Evolutionary conservation across 1,284 basidiomycete species (phyloP).

Genomic region (Trametes hirsuta): DNA sequence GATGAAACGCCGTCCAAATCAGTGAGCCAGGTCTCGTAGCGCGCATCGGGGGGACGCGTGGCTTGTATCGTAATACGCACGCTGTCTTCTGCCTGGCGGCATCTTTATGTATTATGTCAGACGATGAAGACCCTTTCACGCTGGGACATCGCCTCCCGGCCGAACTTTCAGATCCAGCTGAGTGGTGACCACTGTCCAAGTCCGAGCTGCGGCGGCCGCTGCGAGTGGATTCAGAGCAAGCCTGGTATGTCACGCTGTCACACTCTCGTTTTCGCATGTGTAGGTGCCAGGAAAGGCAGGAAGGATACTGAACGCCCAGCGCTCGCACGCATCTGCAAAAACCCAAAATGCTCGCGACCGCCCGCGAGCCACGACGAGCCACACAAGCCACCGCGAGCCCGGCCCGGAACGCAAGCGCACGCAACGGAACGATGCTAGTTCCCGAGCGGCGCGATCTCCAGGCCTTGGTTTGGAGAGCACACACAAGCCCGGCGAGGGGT

Average conservation of each 20-base stretch:
- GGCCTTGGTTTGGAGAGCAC: no score
- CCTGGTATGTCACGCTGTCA: neutral
- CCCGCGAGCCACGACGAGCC: no score
- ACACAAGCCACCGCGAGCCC: no score
- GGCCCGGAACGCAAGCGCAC: no score
- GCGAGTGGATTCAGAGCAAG: neutral
- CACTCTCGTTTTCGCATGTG: neutral
- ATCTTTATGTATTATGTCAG: conserved; percentile 2
- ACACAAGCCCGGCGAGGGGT: no score
- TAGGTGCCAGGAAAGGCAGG: neutral
- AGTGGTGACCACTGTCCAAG: no score
- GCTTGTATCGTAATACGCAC: conserved; percentile 3
- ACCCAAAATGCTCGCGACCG: no score
- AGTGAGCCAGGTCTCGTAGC: neutral
- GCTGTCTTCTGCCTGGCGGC: conserved; percentile 20
- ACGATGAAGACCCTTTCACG: neutral
- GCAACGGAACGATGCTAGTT: no score
- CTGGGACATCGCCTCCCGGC: neutral
- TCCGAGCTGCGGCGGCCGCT: no score
- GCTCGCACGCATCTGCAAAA: no score
- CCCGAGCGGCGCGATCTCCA: no score
- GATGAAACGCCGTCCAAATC: conserved; percentile 11
- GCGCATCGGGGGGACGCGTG: neutral
- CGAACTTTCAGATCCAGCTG: no score
- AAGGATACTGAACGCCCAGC: conserved; percentile 14